phyloP scores from a whole-genome alignment of 352 stramenopile species.

The Thraustochytrium sp. region DNA sequence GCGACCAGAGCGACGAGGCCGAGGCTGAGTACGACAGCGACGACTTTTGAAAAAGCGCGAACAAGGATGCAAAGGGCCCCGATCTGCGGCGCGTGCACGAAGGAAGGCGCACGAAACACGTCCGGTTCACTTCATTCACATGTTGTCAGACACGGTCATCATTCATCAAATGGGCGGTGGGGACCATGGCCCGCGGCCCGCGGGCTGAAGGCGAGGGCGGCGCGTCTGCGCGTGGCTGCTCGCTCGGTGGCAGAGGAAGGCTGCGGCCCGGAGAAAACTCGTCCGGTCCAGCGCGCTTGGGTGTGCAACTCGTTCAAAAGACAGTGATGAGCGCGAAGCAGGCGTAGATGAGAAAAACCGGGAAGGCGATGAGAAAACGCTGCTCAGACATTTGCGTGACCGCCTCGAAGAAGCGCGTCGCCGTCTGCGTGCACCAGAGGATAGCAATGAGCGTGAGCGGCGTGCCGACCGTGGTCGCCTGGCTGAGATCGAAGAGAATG shows the following conservation, averaged over 20 bases:
- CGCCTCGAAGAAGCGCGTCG: conserved; percentile 90
- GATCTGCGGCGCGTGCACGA: too few species aligned
- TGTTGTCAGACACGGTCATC: background rate
- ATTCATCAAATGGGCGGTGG: too few species aligned
- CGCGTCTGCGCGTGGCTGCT: background rate
- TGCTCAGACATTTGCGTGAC: conserved; percentile 88
- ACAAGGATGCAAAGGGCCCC: too few species aligned
- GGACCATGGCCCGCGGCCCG: background rate
- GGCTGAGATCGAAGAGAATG: conserved; percentile 79
- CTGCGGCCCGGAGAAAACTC: background rate
- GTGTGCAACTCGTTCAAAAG: conserved; percentile 69
- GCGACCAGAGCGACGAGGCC: too few species aligned
- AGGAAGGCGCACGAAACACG: too few species aligned
- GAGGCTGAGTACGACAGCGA: too few species aligned
- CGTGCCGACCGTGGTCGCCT: conserved; percentile 61
- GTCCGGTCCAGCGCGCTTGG: background rate
- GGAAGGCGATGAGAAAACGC: conserved; percentile 95
- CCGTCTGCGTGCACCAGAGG: conserved; percentile 86
- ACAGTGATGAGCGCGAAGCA: conserved; percentile 98
- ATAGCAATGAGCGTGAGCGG: conserved; percentile 76
- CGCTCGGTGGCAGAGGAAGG: background rate
- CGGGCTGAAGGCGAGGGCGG: background rate
- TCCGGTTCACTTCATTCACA: too few species aligned
- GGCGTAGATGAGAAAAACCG: conserved; percentile 89
- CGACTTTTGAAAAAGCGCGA: too few species aligned